phyloP scores from a whole-genome alignment of 805 yeast species.

The Kazachstania africana region DNA sequence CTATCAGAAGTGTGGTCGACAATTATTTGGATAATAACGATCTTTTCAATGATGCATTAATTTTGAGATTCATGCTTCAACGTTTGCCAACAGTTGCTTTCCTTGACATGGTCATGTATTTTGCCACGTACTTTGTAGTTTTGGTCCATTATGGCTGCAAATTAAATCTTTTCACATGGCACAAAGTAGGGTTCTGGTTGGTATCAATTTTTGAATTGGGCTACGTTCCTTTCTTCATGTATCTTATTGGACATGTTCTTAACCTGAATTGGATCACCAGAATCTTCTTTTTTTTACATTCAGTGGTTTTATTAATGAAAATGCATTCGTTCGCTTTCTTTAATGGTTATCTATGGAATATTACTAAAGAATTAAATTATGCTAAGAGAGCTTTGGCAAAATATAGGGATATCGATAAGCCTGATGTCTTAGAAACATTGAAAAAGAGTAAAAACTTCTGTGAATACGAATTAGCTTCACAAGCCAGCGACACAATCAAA shows the following conservation, averaged over 20 bases:
- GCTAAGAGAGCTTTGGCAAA: conserved; percentile 35
- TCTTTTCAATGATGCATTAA: conserved; percentile 31
- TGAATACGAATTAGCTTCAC: conserved; percentile 49
- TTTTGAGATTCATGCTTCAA: conserved; percentile 43
- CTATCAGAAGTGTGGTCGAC: conserved; percentile 41
- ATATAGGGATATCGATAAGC: conserved; percentile 21
- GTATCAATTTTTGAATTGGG: conserved; percentile 45
- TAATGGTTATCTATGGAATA: conserved; percentile 79
- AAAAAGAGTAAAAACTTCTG: conserved; percentile 53
- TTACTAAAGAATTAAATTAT: conserved; percentile 40
- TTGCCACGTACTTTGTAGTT: conserved; percentile 49
- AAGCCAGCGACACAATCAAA: neutral
- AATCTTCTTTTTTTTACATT: conserved; percentile 74
- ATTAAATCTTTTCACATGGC: conserved; percentile 44
- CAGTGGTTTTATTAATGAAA: conserved; percentile 83
- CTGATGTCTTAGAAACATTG: conserved; percentile 26
- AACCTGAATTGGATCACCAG: conserved; percentile 80
- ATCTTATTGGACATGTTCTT: conserved; percentile 37
- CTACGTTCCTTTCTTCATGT: conserved; percentile 39
- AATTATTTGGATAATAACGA: conserved; percentile 37
- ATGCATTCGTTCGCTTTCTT: conserved; percentile 88
- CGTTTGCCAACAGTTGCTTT: conserved; percentile 56
- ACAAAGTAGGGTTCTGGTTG: conserved; percentile 45
- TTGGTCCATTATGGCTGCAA: conserved; percentile 45
- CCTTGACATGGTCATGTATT: conserved; percentile 66